Evolutionary conservation across 2,329 filamentous ascomycete species (phyloP).

Genomic region (Aspergillus costaricaensis): DNA sequence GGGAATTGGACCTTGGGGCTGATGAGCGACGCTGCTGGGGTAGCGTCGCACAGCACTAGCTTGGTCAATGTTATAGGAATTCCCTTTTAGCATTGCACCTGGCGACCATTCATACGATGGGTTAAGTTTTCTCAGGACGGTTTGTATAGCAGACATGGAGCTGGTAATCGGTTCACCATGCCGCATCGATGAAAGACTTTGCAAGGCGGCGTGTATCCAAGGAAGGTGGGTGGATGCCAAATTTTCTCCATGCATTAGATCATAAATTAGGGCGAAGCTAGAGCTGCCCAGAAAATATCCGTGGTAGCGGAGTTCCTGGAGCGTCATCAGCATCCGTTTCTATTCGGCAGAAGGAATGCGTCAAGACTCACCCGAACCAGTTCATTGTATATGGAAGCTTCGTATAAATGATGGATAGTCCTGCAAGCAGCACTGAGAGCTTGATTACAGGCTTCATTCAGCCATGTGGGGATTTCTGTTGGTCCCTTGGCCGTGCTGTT

Average conservation of each 20-base stretch:
- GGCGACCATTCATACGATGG: slow-evolving; percentile 33
- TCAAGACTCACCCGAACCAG: slow-evolving; percentile 40
- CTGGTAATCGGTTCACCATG: slow-evolving; percentile 29
- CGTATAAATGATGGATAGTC: slow-evolving; percentile 45
- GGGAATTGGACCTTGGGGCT: neutral
- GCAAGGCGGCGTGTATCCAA: slow-evolving; percentile 45
- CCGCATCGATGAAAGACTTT: slow-evolving; percentile 42
- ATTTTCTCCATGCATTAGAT: slow-evolving; percentile 45
- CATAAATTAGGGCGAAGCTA: slow-evolving; percentile 46
- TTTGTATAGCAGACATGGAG: slow-evolving; percentile 36
- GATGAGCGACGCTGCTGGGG: neutral
- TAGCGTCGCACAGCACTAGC: neutral
- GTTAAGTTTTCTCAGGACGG: slow-evolving; percentile 34
- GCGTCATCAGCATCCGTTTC: neutral
- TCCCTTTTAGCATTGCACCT: neutral
- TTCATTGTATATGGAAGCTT: slow-evolving; percentile 44
- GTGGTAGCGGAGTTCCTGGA: slow-evolving; percentile 48
- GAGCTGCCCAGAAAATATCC: slow-evolving; percentile 49
- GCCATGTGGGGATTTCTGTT: slow-evolving; percentile 39
- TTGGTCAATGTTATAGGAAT: neutral
- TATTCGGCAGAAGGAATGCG: no score
- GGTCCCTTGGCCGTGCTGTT: slow-evolving; percentile 18
- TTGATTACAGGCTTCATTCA: slow-evolving; percentile 49
- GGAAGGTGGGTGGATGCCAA: slow-evolving; percentile 43
- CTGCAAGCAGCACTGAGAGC: slow-evolving; percentile 46